A percentile compares a stretch with the other conserved stretches of the same genome.
These are phyloP conservation scores for Capsicum rhomboideum DNA, from an alignment of 257 asterid genomes.

Conservation along the genomic window DNA sequence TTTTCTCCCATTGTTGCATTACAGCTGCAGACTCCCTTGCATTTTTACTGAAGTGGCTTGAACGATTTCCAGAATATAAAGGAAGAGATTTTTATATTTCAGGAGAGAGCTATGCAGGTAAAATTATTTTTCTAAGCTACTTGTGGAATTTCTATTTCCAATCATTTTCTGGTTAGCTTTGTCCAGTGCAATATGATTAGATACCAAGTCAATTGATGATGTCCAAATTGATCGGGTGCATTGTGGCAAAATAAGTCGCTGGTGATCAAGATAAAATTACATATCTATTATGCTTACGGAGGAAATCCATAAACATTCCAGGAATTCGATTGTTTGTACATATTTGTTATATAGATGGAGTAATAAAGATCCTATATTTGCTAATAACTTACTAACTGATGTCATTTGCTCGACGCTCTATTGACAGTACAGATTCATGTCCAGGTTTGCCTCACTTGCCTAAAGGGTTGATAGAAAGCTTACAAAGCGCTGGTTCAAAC, in stretches of 20 bases:
- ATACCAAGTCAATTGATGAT: not conserved
- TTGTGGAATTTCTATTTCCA: not conserved
- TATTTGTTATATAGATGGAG: not conserved
- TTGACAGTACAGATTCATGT: not conserved
- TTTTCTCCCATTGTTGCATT: constrained; percentile 14
- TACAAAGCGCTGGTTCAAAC: not conserved
- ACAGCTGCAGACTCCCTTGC: constrained; percentile 78
- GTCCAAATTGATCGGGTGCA: not conserved
- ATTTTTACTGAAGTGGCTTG: constrained; percentile 71
- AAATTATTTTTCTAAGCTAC: not conserved
- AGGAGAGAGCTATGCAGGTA: constrained; percentile 98
- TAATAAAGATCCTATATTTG: not conserved
- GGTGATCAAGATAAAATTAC: not conserved
- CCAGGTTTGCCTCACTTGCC: not conserved
- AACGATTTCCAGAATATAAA: constrained; percentile 84
- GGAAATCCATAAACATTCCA: not conserved
- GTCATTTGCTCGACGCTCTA: not conserved
- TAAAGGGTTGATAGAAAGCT: not conserved
- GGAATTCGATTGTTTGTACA: not conserved
- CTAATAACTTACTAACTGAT: not conserved
- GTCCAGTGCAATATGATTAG: not conserved
- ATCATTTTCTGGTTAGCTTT: not conserved
- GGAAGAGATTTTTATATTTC: constrained; percentile 72
- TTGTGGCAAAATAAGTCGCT: not conserved
- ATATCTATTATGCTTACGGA: not conserved